Evolutionary conservation across 2,329 filamentous ascomycete genomes (phyloP).

Genomic region (Myriangium duriaei): DNA sequence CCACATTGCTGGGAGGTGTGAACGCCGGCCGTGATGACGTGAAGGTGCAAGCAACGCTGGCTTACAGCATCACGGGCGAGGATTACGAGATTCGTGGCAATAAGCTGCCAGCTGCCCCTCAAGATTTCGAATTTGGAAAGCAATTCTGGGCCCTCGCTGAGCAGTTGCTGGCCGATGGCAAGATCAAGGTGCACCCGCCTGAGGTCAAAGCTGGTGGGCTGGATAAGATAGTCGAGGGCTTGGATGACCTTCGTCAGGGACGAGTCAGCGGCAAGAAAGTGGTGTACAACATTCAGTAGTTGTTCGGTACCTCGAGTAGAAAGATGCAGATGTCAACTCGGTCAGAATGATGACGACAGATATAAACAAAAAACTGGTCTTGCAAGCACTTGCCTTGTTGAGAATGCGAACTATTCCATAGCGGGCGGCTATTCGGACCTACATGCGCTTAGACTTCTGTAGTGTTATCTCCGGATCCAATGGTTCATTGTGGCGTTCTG

Average conservation of each 20-base stretch:
- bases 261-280: conserved; percentile 38
- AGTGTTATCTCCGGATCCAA: no score
- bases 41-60: conserved; percentile 30
- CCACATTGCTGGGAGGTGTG: conserved; percentile 20
- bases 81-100: conserved; percentile 23
- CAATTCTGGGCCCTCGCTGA: conserved; percentile 29
- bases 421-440: no score
- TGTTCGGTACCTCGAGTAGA: no score
- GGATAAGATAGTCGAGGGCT: conserved; percentile 31
- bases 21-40: conserved; percentile 29
- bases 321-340: no score
- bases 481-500: no score
- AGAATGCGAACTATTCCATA: no score
- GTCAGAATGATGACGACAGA: no score
- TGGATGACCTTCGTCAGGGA: conserved; percentile 31
- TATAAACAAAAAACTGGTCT: no score
- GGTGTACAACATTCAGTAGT: conserved; percentile 28
- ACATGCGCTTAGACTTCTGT: no score
- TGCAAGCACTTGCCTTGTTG: no score
- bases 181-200: conserved; percentile 32
- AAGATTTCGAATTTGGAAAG: conserved; percentile 32
- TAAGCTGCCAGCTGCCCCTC: conserved; percentile 19
- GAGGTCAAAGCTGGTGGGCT: conserved; percentile 32
- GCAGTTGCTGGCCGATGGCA: conserved; percentile 29
- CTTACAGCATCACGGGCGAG: conserved; percentile 33